Percentiles rank a stretch among this genome's conserved stretches.
Conservation (phyloP, 768 basidiomycete species). For the Leccinum boreale region DNA sequence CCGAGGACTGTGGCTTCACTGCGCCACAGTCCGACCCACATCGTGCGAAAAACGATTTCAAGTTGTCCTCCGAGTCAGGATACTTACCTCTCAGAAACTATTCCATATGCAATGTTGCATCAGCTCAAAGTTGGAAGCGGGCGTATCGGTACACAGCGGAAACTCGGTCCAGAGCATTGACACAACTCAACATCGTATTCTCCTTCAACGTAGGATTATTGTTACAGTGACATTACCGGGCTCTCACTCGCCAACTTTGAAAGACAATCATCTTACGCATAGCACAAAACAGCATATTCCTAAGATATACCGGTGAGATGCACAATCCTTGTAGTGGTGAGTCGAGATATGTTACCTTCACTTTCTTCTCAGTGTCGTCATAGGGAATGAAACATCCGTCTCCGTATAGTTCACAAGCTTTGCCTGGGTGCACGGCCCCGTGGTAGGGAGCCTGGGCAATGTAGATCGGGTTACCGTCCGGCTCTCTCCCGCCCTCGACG, state of each 20-base stretch:
- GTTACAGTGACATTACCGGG: constrained; percentile 7
- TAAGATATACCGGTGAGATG: constrained; percentile 11
- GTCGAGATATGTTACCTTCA: constrained; percentile 37
- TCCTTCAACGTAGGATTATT: not conserved
- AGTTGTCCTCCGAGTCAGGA: not conserved
- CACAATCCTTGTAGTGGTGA: not conserved
- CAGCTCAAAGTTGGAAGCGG: not conserved
- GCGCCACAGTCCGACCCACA: not conserved
- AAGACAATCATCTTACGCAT: constrained; percentile 16
- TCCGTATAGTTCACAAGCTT: constrained; percentile 46
- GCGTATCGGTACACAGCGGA: not conserved
- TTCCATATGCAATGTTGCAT: not conserved
- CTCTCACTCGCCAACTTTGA: not conserved
- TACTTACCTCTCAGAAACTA: not conserved
- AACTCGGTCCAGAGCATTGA: not conserved
- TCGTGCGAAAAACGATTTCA: not conserved
- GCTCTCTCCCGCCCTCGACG: constrained; percentile 68
- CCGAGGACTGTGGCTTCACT: no score
- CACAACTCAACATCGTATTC: constrained; percentile 1
- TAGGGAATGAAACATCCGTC: constrained; percentile 62
- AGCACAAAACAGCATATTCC: constrained; percentile 44
- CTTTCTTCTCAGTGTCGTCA: constrained; percentile 46
- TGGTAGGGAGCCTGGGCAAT: constrained; percentile 57
- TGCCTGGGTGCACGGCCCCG: constrained; percentile 58
- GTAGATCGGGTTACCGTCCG: constrained; percentile 57